Conservation (phyloP, 2,329 filamentous ascomycete species). For the Penicillium nordicum region DNA sequence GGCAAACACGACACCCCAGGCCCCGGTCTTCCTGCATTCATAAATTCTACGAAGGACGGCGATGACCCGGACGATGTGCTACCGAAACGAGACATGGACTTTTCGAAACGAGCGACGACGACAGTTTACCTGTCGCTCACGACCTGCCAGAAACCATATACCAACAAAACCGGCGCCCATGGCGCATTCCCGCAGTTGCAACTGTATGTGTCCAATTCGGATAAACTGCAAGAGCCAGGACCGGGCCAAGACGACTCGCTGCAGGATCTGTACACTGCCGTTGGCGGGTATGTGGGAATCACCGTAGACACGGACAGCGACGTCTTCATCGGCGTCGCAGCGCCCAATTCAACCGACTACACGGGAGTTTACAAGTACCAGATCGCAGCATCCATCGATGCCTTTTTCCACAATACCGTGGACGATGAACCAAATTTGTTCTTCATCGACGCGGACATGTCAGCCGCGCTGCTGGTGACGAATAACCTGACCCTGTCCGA, state of each 20-base stretch:
- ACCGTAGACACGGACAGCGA: slow-evolving; percentile 60
- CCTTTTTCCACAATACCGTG: slow-evolving; percentile 64
- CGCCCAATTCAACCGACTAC: slow-evolving; percentile 63
- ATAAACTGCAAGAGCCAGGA: slow-evolving; percentile 63
- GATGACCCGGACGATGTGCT: slow-evolving; percentile 7
- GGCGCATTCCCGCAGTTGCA: slow-evolving; percentile 65
- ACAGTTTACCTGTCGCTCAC: slow-evolving; percentile 80
- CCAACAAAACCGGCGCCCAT: slow-evolving; percentile 46
- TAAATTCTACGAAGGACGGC: slow-evolving; percentile 24
- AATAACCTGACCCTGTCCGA: slow-evolving; percentile 58
- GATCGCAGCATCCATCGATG: slow-evolving; percentile 77
- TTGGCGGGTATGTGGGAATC: slow-evolving; percentile 67
- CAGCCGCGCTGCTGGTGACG: slow-evolving; percentile 74
- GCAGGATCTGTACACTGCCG: slow-evolving; percentile 51
- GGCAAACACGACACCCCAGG: slow-evolving; percentile 39
- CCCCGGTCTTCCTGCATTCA: slow-evolving; percentile 31
- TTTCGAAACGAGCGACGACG: slow-evolving; percentile 40
- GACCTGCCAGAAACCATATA: slow-evolving; percentile 72
- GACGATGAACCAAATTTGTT: slow-evolving; percentile 57
- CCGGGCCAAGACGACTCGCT: slow-evolving; percentile 49
- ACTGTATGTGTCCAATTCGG: slow-evolving; percentile 69
- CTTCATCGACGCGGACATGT: slow-evolving; percentile 81
- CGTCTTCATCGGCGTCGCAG: slow-evolving; percentile 73
- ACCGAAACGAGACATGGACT: slow-evolving; percentile 15
- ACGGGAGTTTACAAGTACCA: slow-evolving; percentile 72